These are phyloP conservation scores for Euphorbia corollata DNA, from an alignment of 441 rosid genomes.

Conservation along the genomic window DNA sequence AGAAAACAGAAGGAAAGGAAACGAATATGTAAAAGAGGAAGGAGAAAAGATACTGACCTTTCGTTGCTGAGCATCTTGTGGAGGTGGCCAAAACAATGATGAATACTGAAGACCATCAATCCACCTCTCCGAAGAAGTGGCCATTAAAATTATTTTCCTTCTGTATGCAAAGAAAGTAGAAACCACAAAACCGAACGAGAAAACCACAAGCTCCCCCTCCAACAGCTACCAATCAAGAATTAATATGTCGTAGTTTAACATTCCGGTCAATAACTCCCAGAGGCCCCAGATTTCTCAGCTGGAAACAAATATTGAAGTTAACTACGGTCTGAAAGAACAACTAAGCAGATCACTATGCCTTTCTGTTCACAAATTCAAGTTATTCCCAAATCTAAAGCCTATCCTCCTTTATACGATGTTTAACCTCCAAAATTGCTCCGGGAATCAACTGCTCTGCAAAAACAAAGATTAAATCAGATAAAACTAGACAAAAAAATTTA, in stretches of 20 bases:
- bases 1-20: no score
- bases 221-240: constrained; percentile 52
- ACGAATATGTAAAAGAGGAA: no score
- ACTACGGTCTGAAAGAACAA: constrained; percentile 4
- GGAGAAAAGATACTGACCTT: constrained; percentile 42
- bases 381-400: neutral
- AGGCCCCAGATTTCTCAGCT: constrained; percentile 26
- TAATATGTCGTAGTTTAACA: constrained; percentile 48
- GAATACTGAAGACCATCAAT: constrained; percentile 88
- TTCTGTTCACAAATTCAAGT: constrained; percentile 11
- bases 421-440: neutral
- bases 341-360: constrained; percentile 20
- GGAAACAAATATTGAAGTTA: constrained; percentile 11
- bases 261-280: constrained; percentile 25
- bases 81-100: constrained; percentile 83
- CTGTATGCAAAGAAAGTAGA: neutral
- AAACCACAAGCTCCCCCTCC: constrained; percentile 10
- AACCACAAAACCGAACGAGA: constrained; percentile 12
- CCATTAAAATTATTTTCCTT: constrained; percentile 30
- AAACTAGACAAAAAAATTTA: neutral
- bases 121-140: constrained; percentile 80
- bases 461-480: neutral
- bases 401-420: neutral
- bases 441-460: constrained; percentile 20
- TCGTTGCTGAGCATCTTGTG: constrained; percentile 66